phyloP scores from a whole-genome alignment of 495 filamentous ascomycete genomes.

The Parachaetomium inaequale region DNA sequence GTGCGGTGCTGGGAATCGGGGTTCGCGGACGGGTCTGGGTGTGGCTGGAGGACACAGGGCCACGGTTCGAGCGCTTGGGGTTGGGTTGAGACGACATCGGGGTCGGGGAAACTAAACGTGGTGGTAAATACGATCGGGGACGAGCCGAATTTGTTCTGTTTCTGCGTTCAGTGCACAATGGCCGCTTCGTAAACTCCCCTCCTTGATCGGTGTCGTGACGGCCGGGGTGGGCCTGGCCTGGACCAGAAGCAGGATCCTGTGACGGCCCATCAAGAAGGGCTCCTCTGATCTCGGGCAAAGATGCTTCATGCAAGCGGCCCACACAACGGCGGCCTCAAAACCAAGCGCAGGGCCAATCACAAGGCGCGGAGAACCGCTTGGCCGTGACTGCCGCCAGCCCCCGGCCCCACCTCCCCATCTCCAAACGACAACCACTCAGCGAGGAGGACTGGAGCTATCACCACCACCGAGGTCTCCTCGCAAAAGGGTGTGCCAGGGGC shows the following conservation, averaged over 20 bases:
- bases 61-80: not conserved
- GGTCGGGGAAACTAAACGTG: not conserved
- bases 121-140: not conserved
- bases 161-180: not conserved
- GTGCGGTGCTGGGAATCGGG: not conserved
- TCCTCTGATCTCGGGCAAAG: not conserved
- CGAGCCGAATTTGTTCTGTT: not conserved
- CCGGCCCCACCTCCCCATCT: not conserved
- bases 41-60: not conserved
- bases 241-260: not conserved
- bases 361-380: not conserved
- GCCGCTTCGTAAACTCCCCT: not conserved
- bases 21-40: not conserved
- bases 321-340: slow-evolving; percentile 8
- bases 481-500: not conserved
- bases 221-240: too few species aligned
- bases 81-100: not conserved
- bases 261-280: not conserved
- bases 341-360: not conserved
- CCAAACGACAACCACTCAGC: not conserved
- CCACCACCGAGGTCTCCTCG: not conserved
- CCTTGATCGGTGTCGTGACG: not conserved
- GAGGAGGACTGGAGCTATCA: too few species aligned
- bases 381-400: not conserved
- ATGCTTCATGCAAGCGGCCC: not conserved